Conservation (phyloP, 768 basidiomycete genomes). For the Leccinellum luteum region DNA sequence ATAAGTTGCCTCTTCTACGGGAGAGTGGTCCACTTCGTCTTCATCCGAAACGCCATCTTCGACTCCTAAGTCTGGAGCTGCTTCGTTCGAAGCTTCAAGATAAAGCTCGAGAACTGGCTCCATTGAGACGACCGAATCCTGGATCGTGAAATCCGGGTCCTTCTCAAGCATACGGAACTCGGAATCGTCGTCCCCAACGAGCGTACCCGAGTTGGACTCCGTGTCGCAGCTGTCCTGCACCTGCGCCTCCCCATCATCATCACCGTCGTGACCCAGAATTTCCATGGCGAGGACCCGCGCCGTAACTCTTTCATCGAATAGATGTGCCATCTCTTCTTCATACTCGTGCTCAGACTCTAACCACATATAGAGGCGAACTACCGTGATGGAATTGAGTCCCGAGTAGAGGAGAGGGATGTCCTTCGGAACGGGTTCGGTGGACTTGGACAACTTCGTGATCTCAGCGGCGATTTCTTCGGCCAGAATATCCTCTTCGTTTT, state of each 20-base stretch:
- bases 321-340: constrained; percentile 28
- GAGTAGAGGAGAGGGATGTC: constrained; percentile 35
- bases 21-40: background rate
- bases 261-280: constrained; percentile 14
- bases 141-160: background rate
- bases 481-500: constrained; percentile 1
- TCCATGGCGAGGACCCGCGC: constrained; percentile 30
- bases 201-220: constrained; percentile 11
- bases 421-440: constrained; percentile 26
- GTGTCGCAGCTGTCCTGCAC: background rate
- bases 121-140: background rate
- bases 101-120: background rate
- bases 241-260: background rate
- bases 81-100: background rate
- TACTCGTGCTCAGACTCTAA: constrained; percentile 32
- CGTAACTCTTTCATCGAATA: constrained; percentile 34
- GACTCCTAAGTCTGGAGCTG: background rate
- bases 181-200: constrained; percentile 10
- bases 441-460: constrained; percentile 30
- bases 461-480: constrained; percentile 34
- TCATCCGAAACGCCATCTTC: constrained; percentile 3
- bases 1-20: background rate
- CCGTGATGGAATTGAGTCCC: constrained; percentile 31
- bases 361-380: constrained; percentile 32
- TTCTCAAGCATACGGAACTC: constrained; percentile 7